Conservation (phyloP, 2,329 filamentous ascomycete species). For the Xylaria arbuscula region DNA sequence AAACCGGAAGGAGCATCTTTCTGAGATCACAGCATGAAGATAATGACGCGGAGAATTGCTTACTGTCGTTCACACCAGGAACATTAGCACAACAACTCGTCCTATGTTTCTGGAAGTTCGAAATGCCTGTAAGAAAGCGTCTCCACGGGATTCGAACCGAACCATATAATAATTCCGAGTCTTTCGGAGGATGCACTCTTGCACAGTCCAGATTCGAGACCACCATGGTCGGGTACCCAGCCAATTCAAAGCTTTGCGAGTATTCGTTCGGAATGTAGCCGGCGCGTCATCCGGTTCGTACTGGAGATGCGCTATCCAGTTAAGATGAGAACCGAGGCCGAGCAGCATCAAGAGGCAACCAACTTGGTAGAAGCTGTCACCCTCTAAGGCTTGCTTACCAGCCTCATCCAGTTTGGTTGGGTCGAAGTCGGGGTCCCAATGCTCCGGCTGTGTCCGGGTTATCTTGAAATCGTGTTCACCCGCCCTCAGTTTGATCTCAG, state of each 20-base stretch:
- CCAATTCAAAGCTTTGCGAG: constrained; percentile 27
- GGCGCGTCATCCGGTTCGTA: constrained; percentile 18
- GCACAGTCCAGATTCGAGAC: constrained; percentile 31
- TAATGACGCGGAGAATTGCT: background rate
- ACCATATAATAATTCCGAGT: constrained; percentile 29
- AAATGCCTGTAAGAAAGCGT: constrained; percentile 25
- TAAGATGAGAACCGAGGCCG: constrained; percentile 24
- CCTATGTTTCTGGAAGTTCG: constrained; percentile 31
- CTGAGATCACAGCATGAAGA: background rate
- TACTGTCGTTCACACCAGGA: constrained; percentile 22
- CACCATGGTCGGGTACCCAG: constrained; percentile 31
- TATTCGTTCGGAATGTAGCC: constrained; percentile 30
- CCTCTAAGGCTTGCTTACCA: constrained; percentile 22
- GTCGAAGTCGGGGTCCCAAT: constrained; percentile 22
- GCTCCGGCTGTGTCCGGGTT: constrained; percentile 22
- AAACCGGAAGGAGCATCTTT: background rate
- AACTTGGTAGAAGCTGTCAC: constrained; percentile 29
- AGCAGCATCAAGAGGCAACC: constrained; percentile 16
- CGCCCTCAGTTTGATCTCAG: constrained; percentile 7
- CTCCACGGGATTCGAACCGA: constrained; percentile 22
- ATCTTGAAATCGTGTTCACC: constrained; percentile 21
- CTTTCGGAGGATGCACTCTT: constrained; percentile 28
- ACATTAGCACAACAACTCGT: constrained; percentile 30
- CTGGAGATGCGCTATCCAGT: constrained; percentile 20
- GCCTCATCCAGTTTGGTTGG: constrained; percentile 2